These are phyloP conservation scores for Aegilops sharonensis DNA, from an alignment of 176 grass and related monocot genomes.

Conservation along the genomic window DNA sequence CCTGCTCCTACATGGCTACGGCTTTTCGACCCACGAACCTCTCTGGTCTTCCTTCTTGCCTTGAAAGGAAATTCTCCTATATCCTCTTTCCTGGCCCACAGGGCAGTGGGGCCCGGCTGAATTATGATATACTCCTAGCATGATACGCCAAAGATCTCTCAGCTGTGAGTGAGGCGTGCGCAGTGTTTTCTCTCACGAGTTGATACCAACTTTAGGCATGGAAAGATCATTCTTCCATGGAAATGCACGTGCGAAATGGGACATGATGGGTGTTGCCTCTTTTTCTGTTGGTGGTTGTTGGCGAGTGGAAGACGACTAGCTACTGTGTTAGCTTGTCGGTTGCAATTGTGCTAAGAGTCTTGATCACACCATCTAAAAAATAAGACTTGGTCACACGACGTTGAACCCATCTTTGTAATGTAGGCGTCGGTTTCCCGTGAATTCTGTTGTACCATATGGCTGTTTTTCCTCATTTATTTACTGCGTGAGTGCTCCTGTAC, in stretches of 20 bases:
- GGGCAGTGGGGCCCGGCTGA: neutral
- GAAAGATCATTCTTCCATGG: neutral
- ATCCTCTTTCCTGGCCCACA: neutral
- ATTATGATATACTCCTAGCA: neutral
- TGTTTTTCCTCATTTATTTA: neutral
- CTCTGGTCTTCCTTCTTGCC: neutral
- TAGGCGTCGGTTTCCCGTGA: neutral
- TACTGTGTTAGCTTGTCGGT: neutral
- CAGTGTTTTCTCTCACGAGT: neutral
- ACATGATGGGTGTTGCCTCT: neutral
- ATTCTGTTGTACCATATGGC: neutral
- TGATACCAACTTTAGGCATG: neutral
- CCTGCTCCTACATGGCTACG: neutral
- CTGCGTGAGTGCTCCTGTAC: neutral
- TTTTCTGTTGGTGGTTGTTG: neutral
- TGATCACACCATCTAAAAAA: neutral
- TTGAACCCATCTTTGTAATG: neutral
- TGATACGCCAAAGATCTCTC: neutral
- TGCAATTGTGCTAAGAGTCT: neutral
- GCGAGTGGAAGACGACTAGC: neutral
- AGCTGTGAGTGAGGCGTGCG: neutral
- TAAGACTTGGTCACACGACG: neutral
- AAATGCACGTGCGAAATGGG: neutral
- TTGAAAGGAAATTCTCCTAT: constrained; percentile 13
- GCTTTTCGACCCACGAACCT: neutral